A percentile compares a stretch with the other conserved stretches of the same genome.
Conservation (phyloP, 345 rosid species). For the Linum lewisii region DNA sequence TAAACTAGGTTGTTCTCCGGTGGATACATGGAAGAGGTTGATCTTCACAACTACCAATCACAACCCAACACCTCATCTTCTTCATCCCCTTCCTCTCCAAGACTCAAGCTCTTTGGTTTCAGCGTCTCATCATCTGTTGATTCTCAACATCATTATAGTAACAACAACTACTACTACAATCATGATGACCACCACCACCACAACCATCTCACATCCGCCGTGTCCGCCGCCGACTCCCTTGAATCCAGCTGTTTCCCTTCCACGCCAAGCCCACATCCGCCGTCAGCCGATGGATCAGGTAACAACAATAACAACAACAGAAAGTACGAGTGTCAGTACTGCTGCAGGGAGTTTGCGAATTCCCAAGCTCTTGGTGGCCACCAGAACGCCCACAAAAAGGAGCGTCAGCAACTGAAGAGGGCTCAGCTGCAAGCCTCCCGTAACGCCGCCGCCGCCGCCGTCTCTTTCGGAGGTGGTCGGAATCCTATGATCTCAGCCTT, state of each 20-base stretch:
- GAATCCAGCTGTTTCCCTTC: slow-evolving; percentile 22
- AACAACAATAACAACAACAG: slow-evolving; percentile 30
- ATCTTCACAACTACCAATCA: slow-evolving; percentile 31
- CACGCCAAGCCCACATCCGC: background rate
- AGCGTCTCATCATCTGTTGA: slow-evolving; percentile 30
- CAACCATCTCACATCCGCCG: slow-evolving; percentile 11
- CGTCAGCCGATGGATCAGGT: background rate
- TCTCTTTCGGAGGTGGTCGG: slow-evolving; percentile 33
- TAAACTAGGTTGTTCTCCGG: background rate
- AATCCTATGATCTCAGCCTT: slow-evolving; percentile 53
- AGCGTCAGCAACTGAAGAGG: slow-evolving; percentile 83
- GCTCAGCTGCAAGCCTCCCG: slow-evolving; percentile 73
- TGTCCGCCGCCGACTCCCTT: slow-evolving; percentile 24
- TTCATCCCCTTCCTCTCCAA: slow-evolving; percentile 20
- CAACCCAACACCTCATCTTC: slow-evolving; percentile 13
- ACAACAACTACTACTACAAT: background rate
- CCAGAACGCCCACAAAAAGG: slow-evolving; percentile 97
- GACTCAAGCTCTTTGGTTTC: slow-evolving; percentile 84
- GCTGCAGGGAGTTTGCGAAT: slow-evolving; percentile 77
- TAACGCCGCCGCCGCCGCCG: slow-evolving; percentile 23
- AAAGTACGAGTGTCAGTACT: slow-evolving; percentile 85
- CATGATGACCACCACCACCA: background rate
- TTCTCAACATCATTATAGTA: slow-evolving; percentile 1
- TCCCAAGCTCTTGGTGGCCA: slow-evolving; percentile 98
- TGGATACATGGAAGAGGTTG: slow-evolving; percentile 23